phyloP scores from a whole-genome alignment of 306 rosid species.

The apple (Malus domestica) region DNA sequence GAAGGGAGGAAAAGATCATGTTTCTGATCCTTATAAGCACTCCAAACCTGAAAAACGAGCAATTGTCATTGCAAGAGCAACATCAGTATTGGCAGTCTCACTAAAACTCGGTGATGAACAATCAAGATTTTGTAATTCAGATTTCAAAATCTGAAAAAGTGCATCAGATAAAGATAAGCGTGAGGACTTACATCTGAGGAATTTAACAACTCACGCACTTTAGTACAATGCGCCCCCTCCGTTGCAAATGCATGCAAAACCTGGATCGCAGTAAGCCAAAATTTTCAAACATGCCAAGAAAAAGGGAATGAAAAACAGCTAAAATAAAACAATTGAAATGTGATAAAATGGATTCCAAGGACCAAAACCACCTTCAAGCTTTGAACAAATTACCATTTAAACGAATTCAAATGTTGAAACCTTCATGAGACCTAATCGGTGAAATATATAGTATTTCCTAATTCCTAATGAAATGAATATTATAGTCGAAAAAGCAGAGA shows the following conservation, averaged over 20 bases:
- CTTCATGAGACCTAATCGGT: background rate
- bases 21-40: constrained; percentile 97
- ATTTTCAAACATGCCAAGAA: background rate
- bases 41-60: constrained; percentile 69
- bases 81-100: background rate
- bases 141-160: background rate
- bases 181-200: constrained; percentile 72
- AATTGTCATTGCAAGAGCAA: background rate
- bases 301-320: background rate
- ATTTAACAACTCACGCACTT: constrained; percentile 83
- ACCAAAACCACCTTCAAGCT: background rate
- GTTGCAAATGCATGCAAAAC: constrained; percentile 99
- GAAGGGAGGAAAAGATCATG: constrained; percentile 99
- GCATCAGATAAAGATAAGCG: background rate
- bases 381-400: background rate
- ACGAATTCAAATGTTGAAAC: background rate
- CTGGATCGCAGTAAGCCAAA: constrained; percentile 38
- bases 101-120: background rate
- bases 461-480: background rate
- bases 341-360: background rate
- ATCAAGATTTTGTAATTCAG: background rate
- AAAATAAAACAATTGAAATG: background rate
- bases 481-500: background rate
- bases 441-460: background rate
- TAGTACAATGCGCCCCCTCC: constrained; percentile 94